A percentile compares a stretch with the other conserved stretches of the same genome.
These are phyloP conservation scores for Aureobasidium lini DNA, from an alignment of 2,329 filamentous ascomycete species.

Conservation along the genomic window DNA sequence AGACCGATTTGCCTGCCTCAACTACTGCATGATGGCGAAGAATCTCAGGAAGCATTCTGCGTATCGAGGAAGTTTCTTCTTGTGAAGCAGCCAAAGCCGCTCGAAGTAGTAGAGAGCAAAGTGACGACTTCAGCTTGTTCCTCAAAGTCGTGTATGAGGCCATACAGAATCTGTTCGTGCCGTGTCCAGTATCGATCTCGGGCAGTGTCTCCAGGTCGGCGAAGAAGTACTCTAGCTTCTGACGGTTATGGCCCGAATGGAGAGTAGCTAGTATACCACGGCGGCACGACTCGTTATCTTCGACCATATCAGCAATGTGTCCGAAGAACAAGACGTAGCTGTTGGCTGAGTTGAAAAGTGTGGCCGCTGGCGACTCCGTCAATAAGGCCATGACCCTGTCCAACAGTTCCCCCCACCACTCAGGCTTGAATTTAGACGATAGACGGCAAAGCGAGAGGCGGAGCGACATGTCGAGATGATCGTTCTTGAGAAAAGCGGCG, in stretches of 20 bases:
- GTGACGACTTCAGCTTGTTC: constrained; percentile 1
- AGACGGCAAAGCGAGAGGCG: neutral
- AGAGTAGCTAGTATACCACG: neutral
- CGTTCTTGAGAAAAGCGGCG: neutral
- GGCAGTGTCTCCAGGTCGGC: neutral
- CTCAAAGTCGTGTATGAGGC: neutral
- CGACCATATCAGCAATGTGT: neutral
- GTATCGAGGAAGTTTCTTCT: constrained; percentile 11
- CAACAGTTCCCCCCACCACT: constrained; percentile 5
- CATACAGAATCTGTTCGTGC: constrained; percentile 1
- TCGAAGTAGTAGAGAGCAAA: constrained; percentile 12
- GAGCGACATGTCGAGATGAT: constrained; percentile 13
- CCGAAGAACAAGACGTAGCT: neutral
- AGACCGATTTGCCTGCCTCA: neutral
- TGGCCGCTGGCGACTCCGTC: neutral
- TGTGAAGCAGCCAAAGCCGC: constrained; percentile 11
- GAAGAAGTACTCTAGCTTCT: constrained; percentile 4
- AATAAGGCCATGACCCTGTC: neutral
- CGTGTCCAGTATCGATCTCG: neutral
- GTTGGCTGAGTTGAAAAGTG: neutral
- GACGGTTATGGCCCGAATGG: neutral
- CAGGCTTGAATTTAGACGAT: neutral
- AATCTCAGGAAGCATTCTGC: neutral
- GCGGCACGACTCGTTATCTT: neutral
- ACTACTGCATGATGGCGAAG: constrained; percentile 16